phyloP scores from a whole-genome alignment of 768 basidiomycete species.

The Daedaleopsis sinensis region DNA sequence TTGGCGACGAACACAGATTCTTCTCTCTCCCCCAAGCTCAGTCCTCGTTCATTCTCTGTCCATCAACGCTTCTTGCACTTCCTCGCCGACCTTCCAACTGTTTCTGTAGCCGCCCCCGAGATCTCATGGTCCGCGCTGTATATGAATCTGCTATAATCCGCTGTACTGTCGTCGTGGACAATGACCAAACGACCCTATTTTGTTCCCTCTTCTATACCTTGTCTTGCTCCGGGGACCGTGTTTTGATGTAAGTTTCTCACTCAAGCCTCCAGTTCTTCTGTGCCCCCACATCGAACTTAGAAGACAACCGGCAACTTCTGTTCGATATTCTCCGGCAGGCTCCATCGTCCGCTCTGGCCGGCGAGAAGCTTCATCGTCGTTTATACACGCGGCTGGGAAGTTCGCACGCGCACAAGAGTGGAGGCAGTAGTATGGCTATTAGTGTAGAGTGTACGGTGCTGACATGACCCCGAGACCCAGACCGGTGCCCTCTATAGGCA shows the following conservation, averaged over 20 bases:
- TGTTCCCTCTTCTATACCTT: no score
- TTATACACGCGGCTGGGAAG: not conserved
- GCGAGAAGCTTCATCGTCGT: no score
- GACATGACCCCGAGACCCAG: constrained; percentile 3
- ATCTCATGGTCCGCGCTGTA: constrained; percentile 8
- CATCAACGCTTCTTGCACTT: not conserved
- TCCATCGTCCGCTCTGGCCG: no score
- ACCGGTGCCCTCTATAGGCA: constrained; percentile 2
- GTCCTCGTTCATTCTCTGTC: constrained; percentile 1
- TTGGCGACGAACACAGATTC: not conserved
- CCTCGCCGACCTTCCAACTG: not conserved
- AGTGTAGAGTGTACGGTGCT: constrained; percentile 12
- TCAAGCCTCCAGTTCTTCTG: no score
- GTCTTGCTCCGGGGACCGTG: not conserved
- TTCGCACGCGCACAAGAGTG: constrained; percentile 2
- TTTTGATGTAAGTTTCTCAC: no score
- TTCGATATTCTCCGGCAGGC: no score
- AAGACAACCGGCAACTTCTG: no score
- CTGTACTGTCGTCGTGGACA: constrained; percentile 15
- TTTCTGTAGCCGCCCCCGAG: constrained; percentile 2
- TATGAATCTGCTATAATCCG: constrained; percentile 15
- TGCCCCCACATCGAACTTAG: no score
- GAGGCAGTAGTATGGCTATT: constrained; percentile 20
- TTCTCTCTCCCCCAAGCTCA: not conserved
- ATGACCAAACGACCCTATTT: not conserved